These are phyloP conservation scores for Peterozyma toletana DNA, from an alignment of 805 yeast genomes.

Conservation along the genomic window DNA sequence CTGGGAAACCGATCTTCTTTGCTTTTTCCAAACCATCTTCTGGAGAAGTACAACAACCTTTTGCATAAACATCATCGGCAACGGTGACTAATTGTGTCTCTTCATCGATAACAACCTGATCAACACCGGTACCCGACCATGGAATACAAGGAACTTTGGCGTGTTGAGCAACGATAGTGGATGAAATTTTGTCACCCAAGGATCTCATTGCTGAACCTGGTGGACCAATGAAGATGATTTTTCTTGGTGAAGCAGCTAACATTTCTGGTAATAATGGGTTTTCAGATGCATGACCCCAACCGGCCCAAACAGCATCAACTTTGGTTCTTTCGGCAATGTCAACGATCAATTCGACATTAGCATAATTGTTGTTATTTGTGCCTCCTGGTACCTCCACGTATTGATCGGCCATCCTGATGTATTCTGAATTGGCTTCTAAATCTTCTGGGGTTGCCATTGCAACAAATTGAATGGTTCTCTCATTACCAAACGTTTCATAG, in stretches of 20 bases:
- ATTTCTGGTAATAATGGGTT: slow-evolving; percentile 91
- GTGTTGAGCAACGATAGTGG: slow-evolving; percentile 98
- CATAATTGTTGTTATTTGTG: slow-evolving; percentile 96
- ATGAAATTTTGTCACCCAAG: slow-evolving; percentile 96
- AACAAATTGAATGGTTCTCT: slow-evolving; percentile 85
- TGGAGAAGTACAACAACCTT: slow-evolving; percentile 83
- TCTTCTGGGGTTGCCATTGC: slow-evolving; percentile 99
- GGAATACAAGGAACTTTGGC: slow-evolving; percentile 98
- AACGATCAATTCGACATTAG: slow-evolving; percentile 94
- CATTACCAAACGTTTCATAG: slow-evolving; percentile 97
- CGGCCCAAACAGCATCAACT: slow-evolving; percentile 99
- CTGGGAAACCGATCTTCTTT: slow-evolving; percentile 88
- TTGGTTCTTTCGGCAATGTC: slow-evolving; percentile 95
- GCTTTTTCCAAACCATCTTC: slow-evolving; percentile 89
- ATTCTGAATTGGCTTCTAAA: slow-evolving; percentile 92
- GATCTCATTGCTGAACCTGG: slow-evolving; percentile 99
- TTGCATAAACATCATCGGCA: slow-evolving; percentile 69
- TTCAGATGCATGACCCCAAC: slow-evolving; percentile 99
- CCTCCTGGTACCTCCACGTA: slow-evolving; percentile 99
- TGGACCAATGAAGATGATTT: slow-evolving; percentile 93
- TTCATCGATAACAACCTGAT: slow-evolving; percentile 64
- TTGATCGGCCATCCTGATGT: slow-evolving; percentile 98
- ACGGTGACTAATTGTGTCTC: slow-evolving; percentile 81
- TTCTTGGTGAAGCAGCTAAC: slow-evolving; percentile 88
- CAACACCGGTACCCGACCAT: slow-evolving; percentile 99